phyloP scores from a whole-genome alignment of 2,329 filamentous ascomycete species.

The Chaetothyriales sp. region DNA sequence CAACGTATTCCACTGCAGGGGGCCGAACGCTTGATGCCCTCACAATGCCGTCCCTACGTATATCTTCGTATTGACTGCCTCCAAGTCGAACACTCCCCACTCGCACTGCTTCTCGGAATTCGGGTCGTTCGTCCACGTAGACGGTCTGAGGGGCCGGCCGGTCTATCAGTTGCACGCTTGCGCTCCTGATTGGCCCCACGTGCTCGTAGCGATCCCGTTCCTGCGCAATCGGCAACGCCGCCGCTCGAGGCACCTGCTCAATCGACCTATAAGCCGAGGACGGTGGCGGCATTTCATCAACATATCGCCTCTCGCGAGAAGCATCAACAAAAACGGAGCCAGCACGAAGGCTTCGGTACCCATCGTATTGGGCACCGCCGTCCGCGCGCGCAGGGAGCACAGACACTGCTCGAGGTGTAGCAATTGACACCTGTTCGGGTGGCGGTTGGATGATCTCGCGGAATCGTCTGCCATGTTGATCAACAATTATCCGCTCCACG shows the following conservation, averaged over 20 bases:
- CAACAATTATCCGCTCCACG: constrained; percentile 56
- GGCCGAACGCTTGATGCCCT: constrained; percentile 30
- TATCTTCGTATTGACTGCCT: constrained; percentile 29
- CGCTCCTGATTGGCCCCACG: constrained; percentile 21
- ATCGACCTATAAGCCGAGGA: constrained; percentile 27
- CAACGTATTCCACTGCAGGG: constrained; percentile 29
- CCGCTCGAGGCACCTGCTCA: constrained; percentile 23
- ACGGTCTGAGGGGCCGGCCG: constrained; percentile 24
- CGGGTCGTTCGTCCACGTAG: constrained; percentile 50
- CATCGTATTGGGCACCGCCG: constrained; percentile 9
- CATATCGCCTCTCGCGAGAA: constrained; percentile 26
- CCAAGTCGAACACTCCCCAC: constrained; percentile 45
- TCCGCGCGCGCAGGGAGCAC: constrained; percentile 9
- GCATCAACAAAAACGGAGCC: constrained; percentile 28
- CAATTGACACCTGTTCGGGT: constrained; percentile 19
- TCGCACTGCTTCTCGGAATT: constrained; percentile 42
- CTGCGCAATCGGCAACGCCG: constrained; percentile 3
- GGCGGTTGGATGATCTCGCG: constrained; percentile 36
- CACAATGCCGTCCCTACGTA: constrained; percentile 22
- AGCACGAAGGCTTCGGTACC: constrained; percentile 19
- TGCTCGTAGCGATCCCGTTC: constrained; percentile 17
- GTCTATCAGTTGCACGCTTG: constrained; percentile 29
- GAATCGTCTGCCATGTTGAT: constrained; percentile 72
- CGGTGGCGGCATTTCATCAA: constrained; percentile 32
- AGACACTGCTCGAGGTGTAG: constrained; percentile 18